Evolutionary conservation across 1,284 basidiomycete genomes (phyloP).

Genomic region (Sporisorium reilianum): DNA sequence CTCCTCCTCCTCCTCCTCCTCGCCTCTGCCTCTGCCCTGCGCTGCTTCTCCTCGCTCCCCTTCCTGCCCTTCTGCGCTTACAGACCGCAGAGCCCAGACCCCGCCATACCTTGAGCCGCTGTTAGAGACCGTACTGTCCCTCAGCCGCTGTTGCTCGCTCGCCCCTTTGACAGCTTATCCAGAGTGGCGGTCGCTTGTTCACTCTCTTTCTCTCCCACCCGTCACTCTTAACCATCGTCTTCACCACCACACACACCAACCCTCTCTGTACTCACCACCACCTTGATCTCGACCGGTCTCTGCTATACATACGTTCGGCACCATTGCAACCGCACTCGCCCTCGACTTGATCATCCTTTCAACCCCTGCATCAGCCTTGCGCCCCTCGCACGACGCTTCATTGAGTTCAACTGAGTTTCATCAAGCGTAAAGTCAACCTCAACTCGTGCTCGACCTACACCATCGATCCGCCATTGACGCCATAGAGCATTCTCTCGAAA

Average conservation of each 20-base stretch:
- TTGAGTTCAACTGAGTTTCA: not conserved
- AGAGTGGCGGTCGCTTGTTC: slow-evolving; percentile 1
- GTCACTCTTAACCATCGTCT: not conserved
- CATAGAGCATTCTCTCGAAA: not conserved
- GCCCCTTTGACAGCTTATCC: not conserved
- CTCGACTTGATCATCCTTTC: not conserved
- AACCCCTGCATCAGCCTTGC: not conserved
- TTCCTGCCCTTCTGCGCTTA: not conserved
- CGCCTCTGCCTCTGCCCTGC: not conserved
- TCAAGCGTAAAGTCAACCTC: not conserved
- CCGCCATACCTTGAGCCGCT: not conserved
- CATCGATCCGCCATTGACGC: not conserved
- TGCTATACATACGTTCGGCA: not conserved
- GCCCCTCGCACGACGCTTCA: too few species aligned
- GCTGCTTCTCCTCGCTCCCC: not conserved
- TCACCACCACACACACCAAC: not conserved
- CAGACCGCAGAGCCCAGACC: slow-evolving; percentile 5
- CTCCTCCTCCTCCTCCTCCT: not conserved
- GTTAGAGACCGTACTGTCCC: not conserved
- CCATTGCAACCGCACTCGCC: not conserved
- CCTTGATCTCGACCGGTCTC: not conserved
- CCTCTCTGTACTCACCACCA: not conserved
- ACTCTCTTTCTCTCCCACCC: not conserved
- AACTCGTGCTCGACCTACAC: not conserved
- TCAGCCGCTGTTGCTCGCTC: not conserved